phyloP scores from a whole-genome alignment of 202 grass and related monocot species.

The Elaeis oleifera region DNA sequence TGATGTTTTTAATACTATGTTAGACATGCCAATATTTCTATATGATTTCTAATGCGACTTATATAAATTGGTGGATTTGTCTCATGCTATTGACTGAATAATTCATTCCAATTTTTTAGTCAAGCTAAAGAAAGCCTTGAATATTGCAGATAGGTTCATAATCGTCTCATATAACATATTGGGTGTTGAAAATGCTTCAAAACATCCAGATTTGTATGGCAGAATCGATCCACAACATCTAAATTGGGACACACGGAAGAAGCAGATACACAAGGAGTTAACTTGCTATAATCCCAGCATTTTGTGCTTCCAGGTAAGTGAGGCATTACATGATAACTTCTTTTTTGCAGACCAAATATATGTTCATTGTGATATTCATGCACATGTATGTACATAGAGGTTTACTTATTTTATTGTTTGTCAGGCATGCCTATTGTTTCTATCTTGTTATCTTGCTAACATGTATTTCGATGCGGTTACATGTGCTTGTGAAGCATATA shows the following conservation, averaged over 20 bases:
- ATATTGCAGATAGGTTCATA: conserved; percentile 12
- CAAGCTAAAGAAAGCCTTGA: background rate
- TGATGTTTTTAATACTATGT: too few species aligned
- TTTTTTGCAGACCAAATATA: background rate
- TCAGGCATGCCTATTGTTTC: too few species aligned
- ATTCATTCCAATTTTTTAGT: too few species aligned
- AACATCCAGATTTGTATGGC: conserved; percentile 20
- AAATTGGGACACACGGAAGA: conserved; percentile 16
- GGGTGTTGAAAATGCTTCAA: conserved; percentile 22
- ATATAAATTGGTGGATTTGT: too few species aligned
- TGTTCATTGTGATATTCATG: too few species aligned
- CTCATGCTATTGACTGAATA: too few species aligned
- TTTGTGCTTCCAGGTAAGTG: conserved; percentile 21
- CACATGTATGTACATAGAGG: too few species aligned
- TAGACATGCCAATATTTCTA: too few species aligned
- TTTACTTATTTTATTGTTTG: too few species aligned
- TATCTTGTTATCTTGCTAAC: too few species aligned
- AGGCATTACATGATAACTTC: background rate
- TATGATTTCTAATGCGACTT: background rate
- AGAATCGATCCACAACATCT: conserved; percentile 1
- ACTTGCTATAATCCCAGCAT: conserved; percentile 17
- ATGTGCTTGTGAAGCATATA: too few species aligned
- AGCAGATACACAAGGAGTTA: conserved; percentile 13
- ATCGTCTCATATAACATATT: conserved; percentile 23
- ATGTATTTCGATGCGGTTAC: too few species aligned